Evolutionary conservation across 371 early-diverging fungal genomes (phyloP), one percentile per base, ranked within the genome.

Genomic region (Antonospora locustae): DNA sequence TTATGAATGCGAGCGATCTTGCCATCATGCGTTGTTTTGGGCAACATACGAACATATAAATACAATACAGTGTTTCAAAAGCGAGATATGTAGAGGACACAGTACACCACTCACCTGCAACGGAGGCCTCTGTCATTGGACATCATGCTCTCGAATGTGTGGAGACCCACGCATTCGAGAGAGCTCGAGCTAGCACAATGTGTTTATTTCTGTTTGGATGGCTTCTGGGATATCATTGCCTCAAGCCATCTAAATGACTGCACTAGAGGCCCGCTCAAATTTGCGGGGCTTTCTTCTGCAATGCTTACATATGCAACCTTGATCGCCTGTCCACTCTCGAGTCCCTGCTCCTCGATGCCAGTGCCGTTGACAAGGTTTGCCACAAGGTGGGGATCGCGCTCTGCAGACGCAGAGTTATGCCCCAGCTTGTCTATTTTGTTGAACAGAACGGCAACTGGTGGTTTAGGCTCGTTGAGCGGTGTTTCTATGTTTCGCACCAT

Each of bases 391-490:
- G 57, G 29, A 52, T 66, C 63, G 24, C 61, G 34, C 14, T 29
- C 49, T 27, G 63, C 58, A 38, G 51, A 50, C 12, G 45, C 50
- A 28, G 54, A 38, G 3, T 39, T 54, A 24, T 68, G 55, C 6
- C 61, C 48, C 29, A 63, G 40, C 27, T 58, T 30, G 57, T 75
- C 75, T 41, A 70, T 66, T 54, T 75, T 75, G 49, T 75, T 75
- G 61, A 75, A 66, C n/a, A 75, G 65, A 7, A 75, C 69, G 43
- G 65, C 65, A 19, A 75, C 57, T n/a, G 75, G 75, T 14, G 67
- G 55, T 14, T 56, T 47, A 16, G 37, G 39, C 28, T 39, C 45
- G 4, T 38, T 58, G 0, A 44, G 19, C 27, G 36, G 29, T 22
- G 59, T 61, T 50, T 64, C 67, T 29, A 62, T 32, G 2, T 61